Base-by-base conservation (phyloP, 805 yeast genomes). In the Candida yuanshanica region DNA sequence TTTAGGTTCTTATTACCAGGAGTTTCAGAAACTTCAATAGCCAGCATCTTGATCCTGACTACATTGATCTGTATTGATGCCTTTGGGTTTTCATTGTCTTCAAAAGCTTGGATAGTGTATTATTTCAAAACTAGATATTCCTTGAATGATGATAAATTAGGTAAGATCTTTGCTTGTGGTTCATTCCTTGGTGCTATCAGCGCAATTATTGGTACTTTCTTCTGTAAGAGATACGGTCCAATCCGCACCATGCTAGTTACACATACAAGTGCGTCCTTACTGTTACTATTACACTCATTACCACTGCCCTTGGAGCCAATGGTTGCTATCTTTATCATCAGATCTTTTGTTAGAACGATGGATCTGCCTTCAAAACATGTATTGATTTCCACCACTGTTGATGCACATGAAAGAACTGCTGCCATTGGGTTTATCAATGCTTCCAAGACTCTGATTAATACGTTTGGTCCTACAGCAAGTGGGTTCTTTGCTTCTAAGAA, bases 351-450 rank as follows among this genome's bases (percentile, higher is more conserved):
- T 26, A 69, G 70, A 46, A 57, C 70, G 20, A 70, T 72, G 75
- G 77, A 72, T 45, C 59, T 66, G 22, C 72, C 75, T 1, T 70
- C 76, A 9, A 72, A 72, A 41, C 71, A 68, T 36, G 73, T 71
- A 5, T 70, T 71, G 45, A 57, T 70, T 18, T 69, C 74, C 8
- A 55, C 73, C 0, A 56, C 66, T 24, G 67, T 66, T 5, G 56
- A 66, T 5, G 66, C 66, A 21, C 50, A 56, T 24, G 70, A 67
- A 40, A 52, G 74, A 37, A 68, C 74, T 2, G 65, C 69, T 1
- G 71, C 69, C 1, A 60, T 72, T 42, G 69, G 68, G 1, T 64
- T 70, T 59, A 71, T 66, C 14, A 71, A 71, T 50, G 68, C 71
- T 10, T 63, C 66, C 16, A 63, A 70, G 42, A 69, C 72, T 1